These are phyloP conservation scores for Fusarium zealandicum DNA, from an alignment of 2,329 filamentous ascomycete species.

Conservation along the genomic window DNA sequence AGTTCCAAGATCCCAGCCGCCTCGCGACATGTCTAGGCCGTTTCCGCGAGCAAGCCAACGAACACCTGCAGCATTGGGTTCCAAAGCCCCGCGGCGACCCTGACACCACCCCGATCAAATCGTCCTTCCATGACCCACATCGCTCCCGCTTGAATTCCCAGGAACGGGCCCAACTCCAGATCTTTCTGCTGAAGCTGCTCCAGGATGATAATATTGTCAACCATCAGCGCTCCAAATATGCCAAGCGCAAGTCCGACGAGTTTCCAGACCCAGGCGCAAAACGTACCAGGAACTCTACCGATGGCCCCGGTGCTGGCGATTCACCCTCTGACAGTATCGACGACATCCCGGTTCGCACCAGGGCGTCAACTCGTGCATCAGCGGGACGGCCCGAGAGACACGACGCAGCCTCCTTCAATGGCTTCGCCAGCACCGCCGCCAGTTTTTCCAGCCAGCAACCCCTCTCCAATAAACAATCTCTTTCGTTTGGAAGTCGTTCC, in stretches of 20 bases:
- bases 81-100: conserved; percentile 30
- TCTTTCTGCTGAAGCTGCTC: conserved; percentile 33
- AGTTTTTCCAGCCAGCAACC: conserved; percentile 20
- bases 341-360: conserved; percentile 34
- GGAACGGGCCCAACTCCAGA: conserved; percentile 39
- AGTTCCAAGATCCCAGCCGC: conserved; percentile 25
- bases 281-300: conserved; percentile 22
- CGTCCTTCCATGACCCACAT: conserved; percentile 32
- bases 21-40: conserved; percentile 34
- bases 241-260: conserved; percentile 38
- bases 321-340: conserved; percentile 24
- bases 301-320: conserved; percentile 1
- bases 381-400: conserved; percentile 24
- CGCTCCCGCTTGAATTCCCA: conserved; percentile 20
- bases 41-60: conserved; percentile 36
- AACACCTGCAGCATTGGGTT: conserved; percentile 29
- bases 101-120: conserved; percentile 28
- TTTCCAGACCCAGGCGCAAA: conserved; percentile 27
- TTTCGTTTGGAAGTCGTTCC: conserved; percentile 35
- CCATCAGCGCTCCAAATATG: conserved; percentile 14
- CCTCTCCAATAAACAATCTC: conserved; percentile 8
- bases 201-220: conserved; percentile 17
- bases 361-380: conserved; percentile 6
- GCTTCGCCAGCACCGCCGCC: not conserved
- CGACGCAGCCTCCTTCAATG: conserved; percentile 23